phyloP scores from a whole-genome alignment of 352 stramenopile genomes.

The Globisporangium rhizosaccharum region DNA sequence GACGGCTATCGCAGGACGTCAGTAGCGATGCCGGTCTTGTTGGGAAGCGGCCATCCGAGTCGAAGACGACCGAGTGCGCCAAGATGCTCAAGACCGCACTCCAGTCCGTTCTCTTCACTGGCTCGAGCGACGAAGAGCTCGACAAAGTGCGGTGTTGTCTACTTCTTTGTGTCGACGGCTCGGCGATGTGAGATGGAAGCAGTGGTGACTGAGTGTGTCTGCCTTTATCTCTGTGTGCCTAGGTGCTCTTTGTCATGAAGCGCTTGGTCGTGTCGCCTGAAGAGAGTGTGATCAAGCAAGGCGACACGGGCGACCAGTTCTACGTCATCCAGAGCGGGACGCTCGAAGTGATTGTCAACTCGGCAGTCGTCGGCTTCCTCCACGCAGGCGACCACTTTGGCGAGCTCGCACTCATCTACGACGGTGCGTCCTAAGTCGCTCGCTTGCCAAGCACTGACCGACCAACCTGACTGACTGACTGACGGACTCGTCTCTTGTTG shows the following conservation, averaged over 20 bases:
- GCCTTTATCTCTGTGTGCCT: neutral
- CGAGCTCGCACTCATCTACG: slow-evolving; percentile 88
- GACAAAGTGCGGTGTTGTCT: slow-evolving; percentile 30
- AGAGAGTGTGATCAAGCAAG: slow-evolving; percentile 91
- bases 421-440: slow-evolving; percentile 26
- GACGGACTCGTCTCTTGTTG: neutral
- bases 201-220: too few species aligned
- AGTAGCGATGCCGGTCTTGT: slow-evolving; percentile 25
- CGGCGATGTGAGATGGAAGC: neutral
- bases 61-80: slow-evolving; percentile 43
- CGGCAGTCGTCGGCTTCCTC: slow-evolving; percentile 44
- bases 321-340: slow-evolving; percentile 77
- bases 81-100: slow-evolving; percentile 52
- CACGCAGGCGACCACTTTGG: slow-evolving; percentile 76
- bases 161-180: neutral
- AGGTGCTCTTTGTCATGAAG: slow-evolving; percentile 84
- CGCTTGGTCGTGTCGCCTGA: slow-evolving; percentile 43
- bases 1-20: slow-evolving; percentile 22
- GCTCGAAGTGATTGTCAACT: slow-evolving; percentile 72
- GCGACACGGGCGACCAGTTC: slow-evolving; percentile 90
- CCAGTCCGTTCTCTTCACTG: slow-evolving; percentile 54
- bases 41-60: slow-evolving; percentile 49
- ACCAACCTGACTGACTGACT: neutral
- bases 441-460: neutral
- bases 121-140: slow-evolving; percentile 60